Base-by-base conservation (phyloP, 2,329 filamentous ascomycete species). In the Aspergillus uvarum region DNA sequence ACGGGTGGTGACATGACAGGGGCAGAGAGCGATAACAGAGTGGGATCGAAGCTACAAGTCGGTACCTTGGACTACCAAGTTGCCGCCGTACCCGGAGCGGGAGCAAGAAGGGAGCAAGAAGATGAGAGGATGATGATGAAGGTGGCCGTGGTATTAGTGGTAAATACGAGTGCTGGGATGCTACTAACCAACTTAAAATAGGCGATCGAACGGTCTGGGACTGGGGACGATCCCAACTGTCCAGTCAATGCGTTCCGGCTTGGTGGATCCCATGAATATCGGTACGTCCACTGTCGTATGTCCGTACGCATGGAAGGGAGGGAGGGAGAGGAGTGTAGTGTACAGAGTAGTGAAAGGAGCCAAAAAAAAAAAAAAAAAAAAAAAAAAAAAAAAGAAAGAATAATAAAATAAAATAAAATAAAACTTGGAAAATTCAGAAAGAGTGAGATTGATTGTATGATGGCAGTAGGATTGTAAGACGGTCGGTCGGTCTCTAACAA, bases 171-270 rank as follows among this genome's bases (percentile, higher is more conserved):
- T 38, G 51, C 22, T 48, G 55, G 31, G 44, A 42, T 52, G 42
- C 55, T 53, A 53, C 58, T 59, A 53, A 31, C 48, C 57, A 66
- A 67, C 65, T 64, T 67, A 65, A 67, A 65, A 63, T 65, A 66
- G 65, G 61, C 64, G 65, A 67, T 66, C 65, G 65, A 67, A 67
- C 65, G 64, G 65, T 66, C 65, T 67, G 59, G 65, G 65, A 67
- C 64, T 53, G 63, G 65, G 63, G 56, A 63, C 65, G 63, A 67
- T 66, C 59, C 59, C 47, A 56, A 51, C 44, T 54, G 60, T 42
- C 65, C 64, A 66, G 62, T 63, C 58, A 65, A 51, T 55, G 56
- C 58, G 63, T 59, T 59, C 57, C 62, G 60, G 51, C 26, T 22
- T 49, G 42, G 51, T 61, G 59, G 61, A 54, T 54, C 59, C 44